A percentile compares a stretch with the other conserved stretches of the same genome.
phyloP scores from a whole-genome alignment of 139 green algal species.

The Auxenochlorella pyrenoidosa region DNA sequence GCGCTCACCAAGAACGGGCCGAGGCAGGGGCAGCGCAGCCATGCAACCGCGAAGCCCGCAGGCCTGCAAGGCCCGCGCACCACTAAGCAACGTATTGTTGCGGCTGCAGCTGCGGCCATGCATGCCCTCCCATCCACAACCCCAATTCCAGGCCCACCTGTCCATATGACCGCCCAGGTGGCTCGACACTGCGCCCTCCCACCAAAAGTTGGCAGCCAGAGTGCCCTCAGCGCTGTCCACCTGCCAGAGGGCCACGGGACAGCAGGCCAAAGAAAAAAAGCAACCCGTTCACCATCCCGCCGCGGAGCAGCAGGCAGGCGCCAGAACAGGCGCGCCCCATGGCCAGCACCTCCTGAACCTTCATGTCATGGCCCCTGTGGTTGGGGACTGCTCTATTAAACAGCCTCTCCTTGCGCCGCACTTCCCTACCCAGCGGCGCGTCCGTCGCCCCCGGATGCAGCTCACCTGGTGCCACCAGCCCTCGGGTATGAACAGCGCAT shows the following conservation, averaged over 20 bases:
- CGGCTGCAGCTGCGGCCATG: no score
- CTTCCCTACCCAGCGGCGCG: no score
- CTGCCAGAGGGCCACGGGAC: background rate
- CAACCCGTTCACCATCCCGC: no score
- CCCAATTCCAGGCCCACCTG: slow-evolving; percentile 13
- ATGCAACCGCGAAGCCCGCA: no score
- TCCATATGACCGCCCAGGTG: slow-evolving; percentile 42
- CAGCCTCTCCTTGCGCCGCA: no score
- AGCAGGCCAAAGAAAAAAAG: background rate
- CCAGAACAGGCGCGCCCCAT: background rate
- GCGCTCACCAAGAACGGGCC: background rate
- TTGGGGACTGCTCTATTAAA: no score
- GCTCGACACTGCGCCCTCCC: slow-evolving; percentile 46
- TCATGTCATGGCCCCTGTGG: no score
- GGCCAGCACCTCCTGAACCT: no score
- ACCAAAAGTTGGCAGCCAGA: slow-evolving; percentile 88
- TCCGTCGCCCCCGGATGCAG: no score
- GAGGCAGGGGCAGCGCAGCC: background rate
- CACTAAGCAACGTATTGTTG: no score
- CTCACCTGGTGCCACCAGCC: slow-evolving; percentile 89
- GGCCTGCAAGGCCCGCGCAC: no score
- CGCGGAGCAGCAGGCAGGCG: background rate
- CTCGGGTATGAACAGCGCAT: slow-evolving; percentile 93
- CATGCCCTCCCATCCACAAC: no score
- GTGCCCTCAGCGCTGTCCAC: slow-evolving; percentile 66